Evolutionary conservation across 2,329 filamentous ascomycete genomes (phyloP).

Genomic region (Aureobasidium sp.): DNA sequence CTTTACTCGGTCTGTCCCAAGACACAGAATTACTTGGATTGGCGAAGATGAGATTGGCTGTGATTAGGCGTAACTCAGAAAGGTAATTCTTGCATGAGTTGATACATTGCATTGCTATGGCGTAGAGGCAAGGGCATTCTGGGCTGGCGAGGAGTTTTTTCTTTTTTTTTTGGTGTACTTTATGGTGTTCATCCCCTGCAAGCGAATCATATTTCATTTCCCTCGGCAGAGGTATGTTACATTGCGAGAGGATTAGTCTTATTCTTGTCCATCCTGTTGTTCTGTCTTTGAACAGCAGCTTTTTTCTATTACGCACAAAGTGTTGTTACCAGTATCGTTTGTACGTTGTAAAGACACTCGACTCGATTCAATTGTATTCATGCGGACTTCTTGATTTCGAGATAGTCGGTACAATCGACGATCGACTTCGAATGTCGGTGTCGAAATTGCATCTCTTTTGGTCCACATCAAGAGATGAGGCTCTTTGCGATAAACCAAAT

Average conservation of each 20-base stretch:
- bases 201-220: neutral
- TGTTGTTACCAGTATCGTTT: neutral
- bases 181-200: neutral
- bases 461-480: neutral
- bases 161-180: neutral
- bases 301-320: neutral
- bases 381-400: too few relatives aligned
- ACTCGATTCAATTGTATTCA: neutral
- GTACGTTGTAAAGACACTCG: neutral
- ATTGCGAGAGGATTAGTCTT: neutral
- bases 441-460: neutral
- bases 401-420: neutral
- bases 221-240: neutral
- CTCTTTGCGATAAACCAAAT: neutral
- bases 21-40: too few relatives aligned
- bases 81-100: neutral
- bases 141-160: neutral
- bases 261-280: neutral
- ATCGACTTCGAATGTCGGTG: neutral
- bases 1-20: too few relatives aligned
- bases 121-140: neutral
- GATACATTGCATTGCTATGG: conserved; percentile 3
- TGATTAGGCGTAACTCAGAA: too few relatives aligned
- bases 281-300: neutral
- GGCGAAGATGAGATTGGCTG: neutral